phyloP scores from a whole-genome alignment of 371 early-diverging fungal genomes.

The Funneliformis caledonium region DNA sequence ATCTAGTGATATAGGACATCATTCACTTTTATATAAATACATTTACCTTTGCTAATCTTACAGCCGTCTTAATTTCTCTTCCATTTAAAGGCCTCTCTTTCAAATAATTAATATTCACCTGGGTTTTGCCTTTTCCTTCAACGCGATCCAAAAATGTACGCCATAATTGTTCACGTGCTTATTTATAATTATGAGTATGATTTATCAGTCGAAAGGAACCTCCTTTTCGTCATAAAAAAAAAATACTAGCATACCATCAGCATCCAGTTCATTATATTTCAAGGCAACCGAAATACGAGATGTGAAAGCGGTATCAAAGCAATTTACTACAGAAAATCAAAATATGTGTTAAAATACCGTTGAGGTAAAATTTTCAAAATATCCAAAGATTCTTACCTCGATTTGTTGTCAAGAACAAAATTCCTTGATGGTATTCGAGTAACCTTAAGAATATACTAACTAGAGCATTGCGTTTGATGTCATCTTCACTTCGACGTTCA shows the following conservation, averaged over 20 bases:
- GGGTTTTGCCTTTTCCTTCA: conserved; percentile 39
- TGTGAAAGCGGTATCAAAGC: conserved; percentile 59
- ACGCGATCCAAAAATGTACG: conserved; percentile 47
- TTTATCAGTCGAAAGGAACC: no score
- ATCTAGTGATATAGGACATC: neutral
- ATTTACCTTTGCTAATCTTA: conserved; percentile 50
- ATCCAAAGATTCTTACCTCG: conserved; percentile 42
- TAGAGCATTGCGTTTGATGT: no score
- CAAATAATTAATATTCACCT: conserved; percentile 46
- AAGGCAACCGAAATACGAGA: conserved; percentile 55
- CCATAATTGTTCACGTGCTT: conserved; percentile 56
- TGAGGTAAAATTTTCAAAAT: neutral
- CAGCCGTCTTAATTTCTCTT: conserved; percentile 58
- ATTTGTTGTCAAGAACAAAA: conserved; percentile 61
- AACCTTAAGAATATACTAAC: no score
- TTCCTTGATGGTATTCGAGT: conserved; percentile 43
- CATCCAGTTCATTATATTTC: conserved; percentile 49
- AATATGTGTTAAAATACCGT: neutral
- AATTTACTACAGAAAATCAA: conserved; percentile 1
- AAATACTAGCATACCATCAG: neutral
- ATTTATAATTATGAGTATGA: no score
- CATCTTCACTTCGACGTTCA: conserved; percentile 46
- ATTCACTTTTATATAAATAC: neutral
- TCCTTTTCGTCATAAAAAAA: no score
- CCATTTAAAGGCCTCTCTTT: conserved; percentile 52